Evolutionary conservation across 2,329 filamentous ascomycete species (phyloP), one percentile per base, ranked within the genome.

Genomic region (Pyrenophora graminea): DNA sequence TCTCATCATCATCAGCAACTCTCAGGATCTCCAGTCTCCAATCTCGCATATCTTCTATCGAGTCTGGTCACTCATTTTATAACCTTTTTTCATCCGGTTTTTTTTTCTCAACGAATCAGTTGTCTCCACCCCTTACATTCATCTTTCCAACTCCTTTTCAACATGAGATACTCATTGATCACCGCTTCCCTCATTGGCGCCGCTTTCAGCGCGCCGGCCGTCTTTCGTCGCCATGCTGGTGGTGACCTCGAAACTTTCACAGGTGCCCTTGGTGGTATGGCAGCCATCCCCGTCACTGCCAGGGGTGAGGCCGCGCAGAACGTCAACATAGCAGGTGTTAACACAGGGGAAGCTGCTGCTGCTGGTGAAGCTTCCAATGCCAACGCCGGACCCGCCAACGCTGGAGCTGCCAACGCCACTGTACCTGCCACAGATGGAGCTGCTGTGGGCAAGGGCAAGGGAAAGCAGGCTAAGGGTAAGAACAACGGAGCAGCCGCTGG

Each of bases 51-150:
- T 51, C 31, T 46, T 49, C 52, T 46, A 48, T 62, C 48, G 62
- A 64, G 61, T 64, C 61, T 62, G 62, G 62, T 64, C 56, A 67
- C 62, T 67, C 64, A 44, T 59, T 62, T 38, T 18, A 48, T 53
- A 43, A 8, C 48, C 27, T 30, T 36, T 45, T 6, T 34, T 41
- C 50, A 53, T 51, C 36, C 15, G 15, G 15, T 15, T 15, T 42
- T 43, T 44, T 39, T 32, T 31, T 15, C 27, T 10, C 36, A 32
- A 47, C 31, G 34, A 30, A 30, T 7, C 27, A 30, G 27, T 7
- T 30, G 27, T 30, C 27, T 30, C 12, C 27, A 10, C 27, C 27
- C 10, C 10, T 30, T 30, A 30, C 27, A 30, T 30, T 30, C 27
- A 30, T 10, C 27, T 30, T 12, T 12, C 12, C 27, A 17, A 27